phyloP scores from a whole-genome alignment of 306 rosid species.

The Prunus mira region DNA sequence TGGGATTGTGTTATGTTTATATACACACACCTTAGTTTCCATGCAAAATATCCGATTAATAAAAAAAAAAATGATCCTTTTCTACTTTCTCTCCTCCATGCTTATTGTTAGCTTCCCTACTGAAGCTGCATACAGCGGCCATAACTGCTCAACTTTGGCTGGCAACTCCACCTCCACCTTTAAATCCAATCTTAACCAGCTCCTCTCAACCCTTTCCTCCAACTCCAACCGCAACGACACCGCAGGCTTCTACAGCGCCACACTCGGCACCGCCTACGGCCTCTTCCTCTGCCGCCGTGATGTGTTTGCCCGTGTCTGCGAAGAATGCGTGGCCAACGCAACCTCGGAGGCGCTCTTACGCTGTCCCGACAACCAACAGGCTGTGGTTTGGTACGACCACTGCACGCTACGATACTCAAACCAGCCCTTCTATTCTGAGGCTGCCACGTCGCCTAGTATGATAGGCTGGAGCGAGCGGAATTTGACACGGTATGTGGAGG shows the following conservation, averaged over 20 bases:
- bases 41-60: neutral
- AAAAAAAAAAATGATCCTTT: neutral
- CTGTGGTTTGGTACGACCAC: conserved; percentile 43
- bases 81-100: neutral
- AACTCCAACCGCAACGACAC: neutral
- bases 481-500: neutral
- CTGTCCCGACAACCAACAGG: conserved; percentile 41
- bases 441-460: neutral
- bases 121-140: neutral
- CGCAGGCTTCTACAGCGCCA: conserved; percentile 9
- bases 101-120: neutral
- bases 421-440: conserved; percentile 23
- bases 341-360: neutral
- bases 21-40: no score
- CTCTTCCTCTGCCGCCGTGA: conserved; percentile 19
- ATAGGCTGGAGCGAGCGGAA: neutral
- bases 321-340: conserved; percentile 36
- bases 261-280: neutral
- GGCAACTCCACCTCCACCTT: conserved; percentile 1
- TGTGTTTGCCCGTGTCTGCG: conserved; percentile 10
- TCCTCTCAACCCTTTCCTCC: conserved; percentile 2
- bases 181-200: conserved; percentile 4
- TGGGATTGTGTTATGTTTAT: no score
- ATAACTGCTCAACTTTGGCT: neutral
- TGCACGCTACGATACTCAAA: conserved; percentile 51